Evolutionary conservation across 2,329 filamentous ascomycete genomes (phyloP), one percentile per base, ranked within the genome.

Genomic region (Chaetothyriales sp.): DNA sequence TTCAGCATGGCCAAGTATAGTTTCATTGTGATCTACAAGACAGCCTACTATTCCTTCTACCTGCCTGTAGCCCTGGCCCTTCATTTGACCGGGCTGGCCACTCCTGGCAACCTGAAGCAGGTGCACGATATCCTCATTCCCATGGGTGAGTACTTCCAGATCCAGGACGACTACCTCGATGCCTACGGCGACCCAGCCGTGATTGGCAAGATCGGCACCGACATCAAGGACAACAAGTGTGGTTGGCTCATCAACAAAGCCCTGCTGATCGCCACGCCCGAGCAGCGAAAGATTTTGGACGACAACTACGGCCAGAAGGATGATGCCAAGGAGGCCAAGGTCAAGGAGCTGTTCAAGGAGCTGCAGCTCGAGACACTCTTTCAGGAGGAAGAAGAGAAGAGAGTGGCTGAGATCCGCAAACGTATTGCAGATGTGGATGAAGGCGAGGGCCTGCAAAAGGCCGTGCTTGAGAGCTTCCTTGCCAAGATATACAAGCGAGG

Each of bases 11-110:
- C 89, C 55, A 98, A 95, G 77, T 95, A 95, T 76, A 81, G 76
- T 62, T 98, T 96, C 77, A 98, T 98, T 64, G 92, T 98, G 72
- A 86, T 94, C 71, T 96, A 94, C 81, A 98, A 98, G 81, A 98
- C 92, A 20, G 89, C 92, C 48, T 98, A 93, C 76, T 98, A 98
- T 77, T 93, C 85, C 64, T 98, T 98, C 78, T 96, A 96, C 73
- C 83, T 98, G 12, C 92, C 92, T 53, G 88, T 98, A 51, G 90
- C 88, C 8, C 79, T 98, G 44, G 86, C 92, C 4, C 76, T 98
- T 61, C 76, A 90, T 74, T 84, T 88, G 70, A 79, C 89, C 59
- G 82, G 87, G 64, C 76, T 89, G 54, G 92, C 90, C 19, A 92
- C 87, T 7, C 79, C 83, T 25, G 79, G 84, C 70, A 96, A 95